Conservation (phyloP, 768 basidiomycete genomes). For the Ephemerocybe angulata region DNA sequence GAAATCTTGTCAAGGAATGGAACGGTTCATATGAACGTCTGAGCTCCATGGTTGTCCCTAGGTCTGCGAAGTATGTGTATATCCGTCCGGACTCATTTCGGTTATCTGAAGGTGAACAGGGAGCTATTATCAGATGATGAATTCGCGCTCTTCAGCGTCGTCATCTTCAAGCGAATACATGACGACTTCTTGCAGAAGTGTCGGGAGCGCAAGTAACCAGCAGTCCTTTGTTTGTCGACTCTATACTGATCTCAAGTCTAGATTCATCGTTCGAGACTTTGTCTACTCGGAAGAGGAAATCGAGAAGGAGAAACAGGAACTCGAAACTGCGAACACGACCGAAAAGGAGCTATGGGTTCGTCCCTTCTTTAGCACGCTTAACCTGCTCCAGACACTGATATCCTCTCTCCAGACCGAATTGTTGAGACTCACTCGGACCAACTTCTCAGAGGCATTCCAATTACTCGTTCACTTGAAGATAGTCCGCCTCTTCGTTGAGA, state of each 20-base stretch:
- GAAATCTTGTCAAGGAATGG: conserved; percentile 82
- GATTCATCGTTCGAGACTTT: conserved; percentile 95
- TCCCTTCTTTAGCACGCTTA: neutral
- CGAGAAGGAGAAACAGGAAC: conserved; percentile 74
- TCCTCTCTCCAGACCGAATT: conserved; percentile 75
- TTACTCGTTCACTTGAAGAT: conserved; percentile 92
- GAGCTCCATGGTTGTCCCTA: conserved; percentile 86
- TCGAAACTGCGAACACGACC: conserved; percentile 73
- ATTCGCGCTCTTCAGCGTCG: conserved; percentile 78
- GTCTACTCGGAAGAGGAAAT: conserved; percentile 80
- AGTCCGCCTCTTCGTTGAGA: conserved; percentile 88
- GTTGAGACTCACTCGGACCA: conserved; percentile 83
- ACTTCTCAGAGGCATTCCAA: conserved; percentile 96
- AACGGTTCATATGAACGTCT: conserved; percentile 84
- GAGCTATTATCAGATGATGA: conserved; percentile 65
- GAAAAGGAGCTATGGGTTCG: conserved; percentile 97
- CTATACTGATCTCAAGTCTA: conserved; percentile 26
- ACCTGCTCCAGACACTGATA: neutral
- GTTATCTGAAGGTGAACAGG: conserved; percentile 24
- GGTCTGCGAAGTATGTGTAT: conserved; percentile 72
- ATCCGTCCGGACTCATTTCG: conserved; percentile 50
- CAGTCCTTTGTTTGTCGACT: neutral
- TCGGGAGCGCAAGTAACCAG: conserved; percentile 84
- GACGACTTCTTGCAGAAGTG: conserved; percentile 94
- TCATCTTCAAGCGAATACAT: conserved; percentile 85